Conservation (phyloP, 202 grass and related monocot genomes). For the Sporobolus alterniflorus region DNA sequence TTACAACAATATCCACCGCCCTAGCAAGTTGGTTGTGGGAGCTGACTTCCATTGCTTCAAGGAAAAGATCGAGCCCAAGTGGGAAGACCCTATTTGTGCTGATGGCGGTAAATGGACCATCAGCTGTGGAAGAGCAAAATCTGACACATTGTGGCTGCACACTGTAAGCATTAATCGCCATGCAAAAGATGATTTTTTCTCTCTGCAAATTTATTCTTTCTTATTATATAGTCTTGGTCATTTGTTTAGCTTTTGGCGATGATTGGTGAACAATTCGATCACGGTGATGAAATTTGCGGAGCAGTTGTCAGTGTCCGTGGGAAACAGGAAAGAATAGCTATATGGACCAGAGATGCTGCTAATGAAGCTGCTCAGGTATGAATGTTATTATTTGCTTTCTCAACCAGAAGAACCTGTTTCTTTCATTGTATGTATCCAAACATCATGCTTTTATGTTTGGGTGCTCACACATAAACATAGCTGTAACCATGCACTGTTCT, state of each 20-base stretch:
- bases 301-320: slow-evolving; percentile 74
- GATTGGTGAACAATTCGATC: slow-evolving; percentile 96
- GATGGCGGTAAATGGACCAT: slow-evolving; percentile 98
- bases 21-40: slow-evolving; percentile 71
- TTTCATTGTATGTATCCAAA: background rate
- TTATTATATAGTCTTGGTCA: background rate
- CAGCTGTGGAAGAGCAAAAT: slow-evolving; percentile 77
- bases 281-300: slow-evolving; percentile 96
- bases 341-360: slow-evolving; percentile 91
- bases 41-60: slow-evolving; percentile 97
- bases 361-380: slow-evolving; percentile 94
- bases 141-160: slow-evolving; percentile 86
- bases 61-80: slow-evolving; percentile 92
- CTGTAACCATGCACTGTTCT: background rate
- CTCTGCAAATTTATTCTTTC: slow-evolving; percentile 14
- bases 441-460: background rate
- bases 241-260: slow-evolving; percentile 70
- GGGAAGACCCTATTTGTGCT: slow-evolving; percentile 94
- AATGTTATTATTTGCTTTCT: background rate
- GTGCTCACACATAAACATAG: background rate
- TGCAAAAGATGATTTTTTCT: background rate
- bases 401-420: background rate
- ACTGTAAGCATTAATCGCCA: slow-evolving; percentile 58
- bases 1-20: slow-evolving; percentile 88
- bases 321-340: slow-evolving; percentile 87